These are phyloP conservation scores for Mycena metata DNA, from an alignment of 768 basidiomycete genomes.

Conservation along the genomic window DNA sequence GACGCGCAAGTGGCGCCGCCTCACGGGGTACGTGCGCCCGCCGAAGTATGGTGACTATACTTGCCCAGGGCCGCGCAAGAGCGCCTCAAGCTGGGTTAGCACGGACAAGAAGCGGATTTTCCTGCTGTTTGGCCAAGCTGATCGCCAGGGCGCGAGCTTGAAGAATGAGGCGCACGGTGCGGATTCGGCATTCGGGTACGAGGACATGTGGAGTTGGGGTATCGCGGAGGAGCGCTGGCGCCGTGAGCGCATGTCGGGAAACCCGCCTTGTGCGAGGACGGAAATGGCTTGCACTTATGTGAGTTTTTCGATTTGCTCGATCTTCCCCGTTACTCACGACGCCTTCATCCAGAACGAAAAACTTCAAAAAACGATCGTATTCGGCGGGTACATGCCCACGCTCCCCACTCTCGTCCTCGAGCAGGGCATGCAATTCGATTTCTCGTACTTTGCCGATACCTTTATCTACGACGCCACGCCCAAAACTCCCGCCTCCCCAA, in stretches of 20 bases:
- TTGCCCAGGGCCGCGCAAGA: conserved; percentile 52
- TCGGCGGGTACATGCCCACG: conserved; percentile 55
- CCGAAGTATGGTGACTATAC: conserved; percentile 36
- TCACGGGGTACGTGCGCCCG: conserved; percentile 39
- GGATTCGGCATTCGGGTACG: conserved; percentile 34
- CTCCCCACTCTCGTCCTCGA: conserved; percentile 40
- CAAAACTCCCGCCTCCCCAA: not conserved
- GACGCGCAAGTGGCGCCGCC: conserved; percentile 45
- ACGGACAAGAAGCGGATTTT: conserved; percentile 46
- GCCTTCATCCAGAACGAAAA: conserved; percentile 4
- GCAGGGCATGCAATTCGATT: conserved; percentile 40
- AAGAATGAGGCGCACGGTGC: conserved; percentile 43
- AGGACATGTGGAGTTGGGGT: conserved; percentile 52
- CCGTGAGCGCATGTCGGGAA: conserved; percentile 47
- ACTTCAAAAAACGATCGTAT: conserved; percentile 52
- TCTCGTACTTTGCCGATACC: conserved; percentile 58
- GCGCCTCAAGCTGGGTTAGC: conserved; percentile 52
- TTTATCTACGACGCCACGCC: conserved; percentile 46
- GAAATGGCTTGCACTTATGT: conserved; percentile 48
- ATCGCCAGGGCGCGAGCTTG: conserved; percentile 47
- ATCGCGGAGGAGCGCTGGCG: conserved; percentile 46
- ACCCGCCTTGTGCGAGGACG: conserved; percentile 48
- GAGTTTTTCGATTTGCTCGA: conserved; percentile 10
- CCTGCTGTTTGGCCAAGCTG: conserved; percentile 53
- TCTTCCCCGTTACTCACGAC: not conserved